phyloP scores from a whole-genome alignment of 768 basidiomycete species.

The Boletus barrowsii region DNA sequence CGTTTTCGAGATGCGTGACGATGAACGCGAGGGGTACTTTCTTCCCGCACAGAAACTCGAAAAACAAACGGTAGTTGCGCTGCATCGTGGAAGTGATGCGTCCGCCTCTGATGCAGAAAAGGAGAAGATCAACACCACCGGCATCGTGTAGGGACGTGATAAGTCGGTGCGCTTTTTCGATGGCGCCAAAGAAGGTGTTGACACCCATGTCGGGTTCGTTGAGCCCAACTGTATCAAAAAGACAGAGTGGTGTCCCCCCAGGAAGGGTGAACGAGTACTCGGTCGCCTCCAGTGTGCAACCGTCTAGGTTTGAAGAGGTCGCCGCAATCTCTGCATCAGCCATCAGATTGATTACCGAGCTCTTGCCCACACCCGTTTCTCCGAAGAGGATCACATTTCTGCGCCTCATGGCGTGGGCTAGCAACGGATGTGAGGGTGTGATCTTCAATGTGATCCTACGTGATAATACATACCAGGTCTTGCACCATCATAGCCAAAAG shows the following conservation, averaged over 20 bases:
- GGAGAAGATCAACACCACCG: slow-evolving; percentile 14
- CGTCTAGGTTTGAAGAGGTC: neutral
- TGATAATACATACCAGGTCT: neutral
- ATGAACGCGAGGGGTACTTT: slow-evolving; percentile 12
- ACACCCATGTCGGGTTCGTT: slow-evolving; percentile 6
- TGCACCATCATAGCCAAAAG: neutral
- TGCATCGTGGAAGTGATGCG: slow-evolving; percentile 8
- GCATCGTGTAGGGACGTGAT: neutral
- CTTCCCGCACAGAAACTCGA: slow-evolving; percentile 9
- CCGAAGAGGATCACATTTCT: slow-evolving; percentile 10
- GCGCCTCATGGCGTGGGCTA: neutral
- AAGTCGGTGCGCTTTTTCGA: slow-evolving; percentile 11
- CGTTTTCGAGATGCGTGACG: slow-evolving; percentile 7
- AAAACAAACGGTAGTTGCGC: slow-evolving; percentile 12
- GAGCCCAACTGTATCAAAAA: slow-evolving; percentile 11
- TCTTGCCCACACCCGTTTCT: slow-evolving; percentile 8
- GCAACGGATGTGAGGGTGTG: neutral
- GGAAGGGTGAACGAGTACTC: slow-evolving; percentile 2
- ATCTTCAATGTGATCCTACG: neutral
- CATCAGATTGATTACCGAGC: slow-evolving; percentile 10
- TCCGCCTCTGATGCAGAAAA: slow-evolving; percentile 10
- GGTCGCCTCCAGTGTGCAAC: neutral
- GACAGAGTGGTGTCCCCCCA: neutral
- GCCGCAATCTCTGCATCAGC: neutral
- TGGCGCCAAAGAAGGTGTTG: slow-evolving; percentile 2